Conservation (phyloP, 495 filamentous ascomycete genomes). For the Hypoxylon lienhwacheense region DNA sequence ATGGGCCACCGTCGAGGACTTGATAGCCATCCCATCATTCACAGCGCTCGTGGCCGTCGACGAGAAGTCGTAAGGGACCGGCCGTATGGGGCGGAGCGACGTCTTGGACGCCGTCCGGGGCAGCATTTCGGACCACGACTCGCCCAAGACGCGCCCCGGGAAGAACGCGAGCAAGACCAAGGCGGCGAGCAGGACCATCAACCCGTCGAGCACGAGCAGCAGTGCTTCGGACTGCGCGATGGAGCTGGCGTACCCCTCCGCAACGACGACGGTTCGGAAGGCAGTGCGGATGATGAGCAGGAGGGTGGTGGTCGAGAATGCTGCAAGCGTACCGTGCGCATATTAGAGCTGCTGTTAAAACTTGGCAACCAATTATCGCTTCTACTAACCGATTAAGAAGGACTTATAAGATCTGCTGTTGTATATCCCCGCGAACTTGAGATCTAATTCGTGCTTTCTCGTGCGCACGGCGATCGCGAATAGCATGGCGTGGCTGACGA, state of each 20-base stretch:
- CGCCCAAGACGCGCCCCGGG: constrained; percentile 24
- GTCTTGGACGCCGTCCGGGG: constrained; percentile 7
- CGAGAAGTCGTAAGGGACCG: constrained; percentile 16
- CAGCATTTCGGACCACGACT: constrained; percentile 6
- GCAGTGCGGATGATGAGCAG: constrained; percentile 42
- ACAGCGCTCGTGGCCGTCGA: constrained; percentile 13
- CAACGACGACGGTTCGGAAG: constrained; percentile 36
- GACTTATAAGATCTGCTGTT: constrained; percentile 38
- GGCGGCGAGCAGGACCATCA: constrained; percentile 39
- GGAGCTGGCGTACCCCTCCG: constrained; percentile 26
- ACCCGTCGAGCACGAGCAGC: constrained; percentile 44
- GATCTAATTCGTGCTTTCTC: constrained; percentile 40
- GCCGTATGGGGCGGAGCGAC: constrained; percentile 14
- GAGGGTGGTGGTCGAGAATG: constrained; percentile 31
- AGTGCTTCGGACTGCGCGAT: constrained; percentile 33
- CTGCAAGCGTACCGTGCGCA: constrained; percentile 25
- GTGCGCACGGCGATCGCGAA: constrained; percentile 39
- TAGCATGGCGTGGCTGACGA: constrained; percentile 36
- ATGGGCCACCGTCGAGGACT: constrained; percentile 1
- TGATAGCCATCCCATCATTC: constrained; percentile 9
- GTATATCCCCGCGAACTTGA: constrained; percentile 38
- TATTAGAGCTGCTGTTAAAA: not conserved
- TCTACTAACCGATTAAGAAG: constrained; percentile 42
- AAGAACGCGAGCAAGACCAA: constrained; percentile 38
- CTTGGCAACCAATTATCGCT: not conserved